Conservation (phyloP, 129 eudicot genomes). For the Saussurea involucrata region DNA sequence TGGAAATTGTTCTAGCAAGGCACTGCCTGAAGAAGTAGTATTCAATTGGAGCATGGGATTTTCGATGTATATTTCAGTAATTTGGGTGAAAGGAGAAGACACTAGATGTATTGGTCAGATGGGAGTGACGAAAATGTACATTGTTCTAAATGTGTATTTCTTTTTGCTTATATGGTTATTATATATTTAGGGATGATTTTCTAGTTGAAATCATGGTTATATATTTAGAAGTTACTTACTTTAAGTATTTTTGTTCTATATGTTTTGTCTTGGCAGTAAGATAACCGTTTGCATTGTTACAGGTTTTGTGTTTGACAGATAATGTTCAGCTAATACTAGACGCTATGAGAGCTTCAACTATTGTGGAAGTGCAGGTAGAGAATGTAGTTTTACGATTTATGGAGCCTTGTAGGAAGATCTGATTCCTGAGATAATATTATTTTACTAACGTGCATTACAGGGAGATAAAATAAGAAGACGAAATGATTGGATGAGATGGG, state of each 20-base stretch:
- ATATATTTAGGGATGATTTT: neutral
- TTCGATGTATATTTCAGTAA: too few relatives aligned
- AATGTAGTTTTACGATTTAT: neutral
- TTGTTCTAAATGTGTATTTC: too few relatives aligned
- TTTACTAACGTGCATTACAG: constrained; percentile 17
- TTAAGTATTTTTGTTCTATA: neutral
- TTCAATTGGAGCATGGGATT: neutral
- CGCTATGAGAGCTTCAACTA: constrained; percentile 40
- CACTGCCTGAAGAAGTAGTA: neutral
- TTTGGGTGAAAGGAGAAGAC: neutral
- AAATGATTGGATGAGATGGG: constrained; percentile 47
- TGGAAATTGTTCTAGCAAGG: neutral
- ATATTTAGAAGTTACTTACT: neutral
- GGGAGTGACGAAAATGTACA: too few relatives aligned
- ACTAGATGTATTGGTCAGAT: neutral
- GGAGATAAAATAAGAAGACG: constrained; percentile 42
- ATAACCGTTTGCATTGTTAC: constrained; percentile 20
- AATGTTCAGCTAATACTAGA: constrained; percentile 46
- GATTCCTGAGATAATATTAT: neutral
- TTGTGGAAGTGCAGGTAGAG: constrained; percentile 54
- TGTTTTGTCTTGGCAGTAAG: neutral
- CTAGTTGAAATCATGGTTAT: neutral
- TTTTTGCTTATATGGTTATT: too few relatives aligned
- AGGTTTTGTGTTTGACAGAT: constrained; percentile 53
- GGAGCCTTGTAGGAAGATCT: neutral